Evolutionary conservation across 2,329 filamentous ascomycete genomes (phyloP), one percentile per base, ranked within the genome.

Genomic region (Penicillium janthinellum): DNA sequence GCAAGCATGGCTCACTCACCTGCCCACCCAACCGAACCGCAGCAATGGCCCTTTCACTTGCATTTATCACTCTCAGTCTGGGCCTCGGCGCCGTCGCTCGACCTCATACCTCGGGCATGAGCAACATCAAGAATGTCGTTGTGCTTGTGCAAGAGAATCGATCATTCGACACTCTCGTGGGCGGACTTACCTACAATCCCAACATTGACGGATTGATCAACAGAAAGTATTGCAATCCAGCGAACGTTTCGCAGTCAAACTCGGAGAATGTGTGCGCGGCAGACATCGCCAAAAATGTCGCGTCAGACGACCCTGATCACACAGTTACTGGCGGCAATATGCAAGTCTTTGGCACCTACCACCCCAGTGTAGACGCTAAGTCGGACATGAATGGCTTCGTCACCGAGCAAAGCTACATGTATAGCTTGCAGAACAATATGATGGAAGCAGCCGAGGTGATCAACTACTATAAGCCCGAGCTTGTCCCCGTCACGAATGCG

Each of bases 91-190:
- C 38, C 51, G 38, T 35, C 7, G 38, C 38, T 20, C 38, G 25
- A 14, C 51, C 51, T 7, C 11, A 14, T 42, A 28, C 51, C 7
- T 54, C 51, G n/a, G 51, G 51, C 20, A 54, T 54, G 38, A 7
- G 35, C 38, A 54, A 74, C 56, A 73, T 75, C 61, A 73, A 75
- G 67, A 73, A 74, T 66, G 71, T 75, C 1, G 72, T 75, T 38
- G 65, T 71, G 35, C 64, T 74, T 39, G 42, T 60, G 68, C 35
- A 74, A 70, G 78, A 79, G 64, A 80, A 80, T 66, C 77, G 77
- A 49, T 79, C 78, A 1, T 69, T 79, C 35, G 78, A 80, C 65
- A 80, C 78, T 64, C 64, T 80, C 22, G 64, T 79, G 3, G 78
- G 78, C 55, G 78, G 76, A 11, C 73, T 77, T 62, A 75, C 64